phyloP scores from a whole-genome alignment of 2,329 filamentous ascomycete species.

The Apiospora kogelbergensis region DNA sequence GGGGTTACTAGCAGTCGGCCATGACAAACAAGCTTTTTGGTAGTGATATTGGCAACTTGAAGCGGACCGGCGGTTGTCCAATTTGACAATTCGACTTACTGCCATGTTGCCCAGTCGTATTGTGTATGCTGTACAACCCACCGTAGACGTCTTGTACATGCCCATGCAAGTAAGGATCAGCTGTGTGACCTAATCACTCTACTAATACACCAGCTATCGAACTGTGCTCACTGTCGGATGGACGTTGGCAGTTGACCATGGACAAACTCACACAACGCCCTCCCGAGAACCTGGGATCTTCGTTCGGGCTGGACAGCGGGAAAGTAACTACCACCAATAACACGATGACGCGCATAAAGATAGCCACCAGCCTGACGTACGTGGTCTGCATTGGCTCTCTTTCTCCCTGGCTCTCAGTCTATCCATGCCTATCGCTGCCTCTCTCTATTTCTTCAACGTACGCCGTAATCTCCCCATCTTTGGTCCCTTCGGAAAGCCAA shows the following conservation, averaged over 20 bases:
- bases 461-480: not conserved
- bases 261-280: not conserved
- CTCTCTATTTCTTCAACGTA: not conserved
- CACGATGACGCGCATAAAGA: not conserved
- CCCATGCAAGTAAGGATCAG: not conserved
- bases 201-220: not conserved
- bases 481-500: not conserved
- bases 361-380: not conserved
- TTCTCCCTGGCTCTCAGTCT: not conserved
- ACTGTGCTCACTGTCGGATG: not conserved
- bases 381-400: not conserved
- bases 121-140: not conserved
- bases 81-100: not conserved
- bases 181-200: not conserved
- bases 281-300: constrained; percentile 3
- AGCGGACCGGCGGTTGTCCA: not conserved
- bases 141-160: not conserved
- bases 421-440: too few species aligned
- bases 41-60: not conserved
- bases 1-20: not conserved
- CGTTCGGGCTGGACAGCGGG: not conserved
- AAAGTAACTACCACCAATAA: constrained; percentile 3
- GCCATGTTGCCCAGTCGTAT: not conserved
- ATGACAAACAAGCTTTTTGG: constrained; percentile 6
- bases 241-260: not conserved